Percentiles rank a stretch among this genome's conserved stretches.
These are phyloP conservation scores for Auriscalpium orientale DNA, from an alignment of 768 basidiomycete genomes.

Conservation along the genomic window DNA sequence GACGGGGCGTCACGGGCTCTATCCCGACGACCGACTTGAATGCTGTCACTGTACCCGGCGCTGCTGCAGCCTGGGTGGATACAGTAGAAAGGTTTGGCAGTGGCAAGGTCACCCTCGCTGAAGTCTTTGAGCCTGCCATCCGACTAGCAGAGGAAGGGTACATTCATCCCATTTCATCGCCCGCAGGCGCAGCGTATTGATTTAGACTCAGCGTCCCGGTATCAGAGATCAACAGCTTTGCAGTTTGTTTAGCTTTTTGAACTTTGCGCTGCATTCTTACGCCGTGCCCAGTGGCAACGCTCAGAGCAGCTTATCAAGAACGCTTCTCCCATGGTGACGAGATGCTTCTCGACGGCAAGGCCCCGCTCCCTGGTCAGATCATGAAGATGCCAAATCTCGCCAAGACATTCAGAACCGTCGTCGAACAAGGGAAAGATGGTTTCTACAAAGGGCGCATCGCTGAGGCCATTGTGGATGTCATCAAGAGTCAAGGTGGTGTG, in stretches of 20 bases:
- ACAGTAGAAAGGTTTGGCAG: constrained; percentile 79
- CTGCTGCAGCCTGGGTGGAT: constrained; percentile 94
- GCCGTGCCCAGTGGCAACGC: constrained; percentile 38
- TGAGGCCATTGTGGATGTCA: constrained; percentile 79
- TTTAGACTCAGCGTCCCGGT: constrained; percentile 62
- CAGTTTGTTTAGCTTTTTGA: constrained; percentile 31
- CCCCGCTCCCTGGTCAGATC: constrained; percentile 81
- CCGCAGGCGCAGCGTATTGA: not conserved
- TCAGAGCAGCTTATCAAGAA: constrained; percentile 67
- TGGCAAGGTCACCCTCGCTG: constrained; percentile 55
- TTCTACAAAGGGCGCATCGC: constrained; percentile 93
- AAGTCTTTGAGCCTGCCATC: constrained; percentile 85
- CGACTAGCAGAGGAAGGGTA: constrained; percentile 88
- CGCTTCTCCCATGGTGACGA: constrained; percentile 79
- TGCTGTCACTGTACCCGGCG: constrained; percentile 86
- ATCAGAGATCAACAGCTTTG: constrained; percentile 67
- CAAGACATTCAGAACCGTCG: constrained; percentile 73
- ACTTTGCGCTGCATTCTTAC: not conserved
- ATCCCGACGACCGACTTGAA: constrained; percentile 83
- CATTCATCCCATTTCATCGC: not conserved
- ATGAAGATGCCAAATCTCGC: constrained; percentile 78
- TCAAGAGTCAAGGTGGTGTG: constrained; percentile 80
- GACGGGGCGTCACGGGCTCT: constrained; percentile 59
- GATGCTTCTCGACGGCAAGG: constrained; percentile 80
- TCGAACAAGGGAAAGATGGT: constrained; percentile 77